Evolutionary conservation across 106 monocot genomes (phyloP), one percentile per base, ranked within the genome.

Genomic region (Apostasia shenzhenica): DNA sequence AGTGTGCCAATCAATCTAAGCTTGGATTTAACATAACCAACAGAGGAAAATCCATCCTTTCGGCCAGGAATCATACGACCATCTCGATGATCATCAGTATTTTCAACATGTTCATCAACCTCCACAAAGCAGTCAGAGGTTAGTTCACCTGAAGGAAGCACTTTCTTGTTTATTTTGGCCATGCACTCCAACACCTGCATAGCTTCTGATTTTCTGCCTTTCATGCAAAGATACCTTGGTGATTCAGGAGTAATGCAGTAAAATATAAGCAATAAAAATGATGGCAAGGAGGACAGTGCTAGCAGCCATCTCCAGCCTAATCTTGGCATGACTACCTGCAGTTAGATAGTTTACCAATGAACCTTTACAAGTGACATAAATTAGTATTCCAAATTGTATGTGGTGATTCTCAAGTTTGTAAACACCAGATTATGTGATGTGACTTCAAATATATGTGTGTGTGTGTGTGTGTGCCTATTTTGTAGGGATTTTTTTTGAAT

Each of bases 251-350:
- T 69, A 1, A 79, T 5, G 3, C 66, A 45, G 59, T 84, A 94
- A 72, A 94, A 94, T 61, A 94, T 6, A 38, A 94, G 85, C 74
- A 94, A 63, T 55, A 81, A 45, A 76, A 94, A 83, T 38, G 90
- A 87, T 59, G 94, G 90, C 41, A 82, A 57, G 38, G 90, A 77
- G 39, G 94, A 90, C 1, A 94, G 43, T 13, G 62, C 87, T 40
- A 94, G 82, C 70, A 94, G 61, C 87, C 89, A 94, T 70, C 94
- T 90, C 94, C 94, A 94, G 38, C 84, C 86, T 26, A 87, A 72
- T 48, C 52, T 79, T 70, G 94, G 94, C 76, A 94, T 77, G 56
- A 94, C 75, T 55, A 48, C 78, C 94, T 90, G 84, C 70, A 70
- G 41, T 64, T 9, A 14, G 14, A 68, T 1, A 59, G 37, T 3